phyloP scores from a whole-genome alignment of 805 yeast species.

The Suhomyces sp. region DNA sequence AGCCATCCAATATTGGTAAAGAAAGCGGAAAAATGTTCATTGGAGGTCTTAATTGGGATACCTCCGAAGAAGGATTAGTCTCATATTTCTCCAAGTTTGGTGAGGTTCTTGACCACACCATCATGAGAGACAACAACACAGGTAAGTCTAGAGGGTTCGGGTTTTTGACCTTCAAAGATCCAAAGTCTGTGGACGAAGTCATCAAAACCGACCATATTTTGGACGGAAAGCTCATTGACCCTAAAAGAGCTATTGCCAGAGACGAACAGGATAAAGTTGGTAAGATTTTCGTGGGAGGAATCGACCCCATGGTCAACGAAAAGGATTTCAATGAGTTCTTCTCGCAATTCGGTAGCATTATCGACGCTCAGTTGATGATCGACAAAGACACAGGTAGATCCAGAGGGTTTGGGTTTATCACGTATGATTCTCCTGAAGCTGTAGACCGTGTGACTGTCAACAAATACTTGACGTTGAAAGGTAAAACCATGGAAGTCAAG shows the following conservation, averaged over 20 bases:
- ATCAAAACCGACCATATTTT: slow-evolving; percentile 80
- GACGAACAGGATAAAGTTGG: slow-evolving; percentile 97
- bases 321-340: slow-evolving; percentile 84
- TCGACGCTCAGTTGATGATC: slow-evolving; percentile 95
- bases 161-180: slow-evolving; percentile 78
- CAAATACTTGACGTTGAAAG: slow-evolving; percentile 79
- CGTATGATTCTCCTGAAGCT: slow-evolving; percentile 92
- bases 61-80: slow-evolving; percentile 81
- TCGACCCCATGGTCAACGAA: slow-evolving; percentile 90
- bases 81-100: slow-evolving; percentile 87
- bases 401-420: slow-evolving; percentile 95
- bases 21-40: slow-evolving; percentile 91
- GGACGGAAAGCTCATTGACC: slow-evolving; percentile 96
- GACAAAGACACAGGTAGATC: slow-evolving; percentile 97
- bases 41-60: slow-evolving; percentile 98
- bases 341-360: slow-evolving; percentile 82
- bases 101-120: slow-evolving; percentile 80
- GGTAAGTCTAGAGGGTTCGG: slow-evolving; percentile 96
- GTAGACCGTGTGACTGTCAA: slow-evolving; percentile 84
- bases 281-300: slow-evolving; percentile 96
- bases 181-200: slow-evolving; percentile 83
- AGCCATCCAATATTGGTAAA: slow-evolving; percentile 32
- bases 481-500: slow-evolving; percentile 79
- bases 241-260: slow-evolving; percentile 94
- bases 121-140: slow-evolving; percentile 84